Conservation (phyloP, 2,329 filamentous ascomycete species). For the Xylaria sp. region DNA sequence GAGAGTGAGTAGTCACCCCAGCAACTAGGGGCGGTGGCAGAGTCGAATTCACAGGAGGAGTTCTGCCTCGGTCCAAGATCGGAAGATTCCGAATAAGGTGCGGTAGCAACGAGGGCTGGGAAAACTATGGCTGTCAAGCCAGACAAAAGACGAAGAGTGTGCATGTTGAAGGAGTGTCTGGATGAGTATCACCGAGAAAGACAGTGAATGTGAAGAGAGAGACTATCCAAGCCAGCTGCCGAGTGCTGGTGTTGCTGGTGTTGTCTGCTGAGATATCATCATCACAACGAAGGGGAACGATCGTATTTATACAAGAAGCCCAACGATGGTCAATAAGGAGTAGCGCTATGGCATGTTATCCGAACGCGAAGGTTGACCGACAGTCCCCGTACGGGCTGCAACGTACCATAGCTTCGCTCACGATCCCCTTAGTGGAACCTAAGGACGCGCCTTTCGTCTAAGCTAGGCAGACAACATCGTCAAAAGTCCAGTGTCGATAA, state of each 20-base stretch:
- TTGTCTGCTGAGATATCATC: not conserved
- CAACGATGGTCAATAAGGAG: not conserved
- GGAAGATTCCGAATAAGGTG: conserved; percentile 18
- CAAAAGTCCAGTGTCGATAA: conserved; percentile 1
- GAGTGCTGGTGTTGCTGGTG: conserved; percentile 23
- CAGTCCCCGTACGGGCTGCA: not conserved
- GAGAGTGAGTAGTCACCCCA: conserved; percentile 57
- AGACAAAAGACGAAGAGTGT: conserved; percentile 18
- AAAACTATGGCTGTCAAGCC: conserved; percentile 31
- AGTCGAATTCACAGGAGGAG: conserved; percentile 34
- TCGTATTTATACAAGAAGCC: conserved; percentile 23
- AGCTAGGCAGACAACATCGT: not conserved
- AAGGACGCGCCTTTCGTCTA: conserved; percentile 9
- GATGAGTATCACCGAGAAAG: conserved; percentile 6
- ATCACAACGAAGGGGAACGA: conserved; percentile 3
- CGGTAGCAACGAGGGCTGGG: conserved; percentile 30
- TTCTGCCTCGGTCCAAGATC: conserved; percentile 24
- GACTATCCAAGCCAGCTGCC: conserved; percentile 18
- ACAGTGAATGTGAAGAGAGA: conserved; percentile 12
- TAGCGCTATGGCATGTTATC: not conserved
- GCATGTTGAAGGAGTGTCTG: conserved; percentile 31
- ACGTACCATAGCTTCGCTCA: conserved; percentile 9
- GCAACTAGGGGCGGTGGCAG: conserved; percentile 40
- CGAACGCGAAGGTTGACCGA: not conserved
- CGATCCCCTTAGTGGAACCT: not conserved